Conservation (phyloP, 345 rosid genomes). For the Gossypium rotundifolium region DNA sequence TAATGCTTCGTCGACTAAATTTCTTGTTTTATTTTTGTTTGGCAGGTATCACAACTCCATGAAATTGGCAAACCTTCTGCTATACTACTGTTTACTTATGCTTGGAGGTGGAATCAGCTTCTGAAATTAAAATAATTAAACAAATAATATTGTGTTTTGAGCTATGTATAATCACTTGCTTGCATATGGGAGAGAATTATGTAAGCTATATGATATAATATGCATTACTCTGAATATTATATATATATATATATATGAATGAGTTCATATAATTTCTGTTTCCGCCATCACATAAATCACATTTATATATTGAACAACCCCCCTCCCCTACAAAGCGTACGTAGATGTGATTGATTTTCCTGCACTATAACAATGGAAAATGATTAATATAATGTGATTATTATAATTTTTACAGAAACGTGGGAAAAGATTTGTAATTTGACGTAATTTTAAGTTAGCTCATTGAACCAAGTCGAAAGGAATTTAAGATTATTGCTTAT, state of each 20-base stretch:
- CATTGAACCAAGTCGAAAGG: too few species aligned
- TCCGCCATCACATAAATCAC: neutral
- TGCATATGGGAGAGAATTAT: neutral
- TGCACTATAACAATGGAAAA: too few species aligned
- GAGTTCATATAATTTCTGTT: neutral
- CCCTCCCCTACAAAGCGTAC: too few species aligned
- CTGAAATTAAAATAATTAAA: neutral
- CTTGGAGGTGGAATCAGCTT: neutral
- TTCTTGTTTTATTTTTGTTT: neutral
- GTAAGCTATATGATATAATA: neutral
- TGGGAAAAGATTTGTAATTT: too few species aligned
- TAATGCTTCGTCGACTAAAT: neutral
- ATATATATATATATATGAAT: neutral
- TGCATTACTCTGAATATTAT: neutral
- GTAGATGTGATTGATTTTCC: too few species aligned
- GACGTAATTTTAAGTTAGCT: too few species aligned
- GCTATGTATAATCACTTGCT: neutral
- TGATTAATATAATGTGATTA: too few species aligned
- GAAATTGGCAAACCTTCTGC: conserved; percentile 4
- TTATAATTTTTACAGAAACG: too few species aligned
- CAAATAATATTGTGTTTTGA: neutral
- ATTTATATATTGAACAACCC: too few species aligned
- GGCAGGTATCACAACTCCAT: conserved; percentile 33
- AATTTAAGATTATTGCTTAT: too few species aligned
- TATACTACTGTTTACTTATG: neutral